Conservation (phyloP, 768 basidiomycete genomes). For the Kwoniella dejecticola region DNA sequence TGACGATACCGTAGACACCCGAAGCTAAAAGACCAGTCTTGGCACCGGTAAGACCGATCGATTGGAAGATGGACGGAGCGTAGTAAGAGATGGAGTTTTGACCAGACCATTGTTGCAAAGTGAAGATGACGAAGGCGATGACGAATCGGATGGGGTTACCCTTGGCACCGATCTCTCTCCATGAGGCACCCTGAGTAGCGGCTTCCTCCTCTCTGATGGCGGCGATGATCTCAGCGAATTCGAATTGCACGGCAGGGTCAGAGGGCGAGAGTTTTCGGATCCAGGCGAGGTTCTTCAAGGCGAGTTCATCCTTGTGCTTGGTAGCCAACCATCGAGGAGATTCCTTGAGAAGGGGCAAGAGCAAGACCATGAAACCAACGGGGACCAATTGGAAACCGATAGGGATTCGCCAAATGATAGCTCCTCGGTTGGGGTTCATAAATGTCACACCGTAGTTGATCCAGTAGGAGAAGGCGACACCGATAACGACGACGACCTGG, state of each 20-base stretch:
- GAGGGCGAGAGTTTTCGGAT: conserved; percentile 54
- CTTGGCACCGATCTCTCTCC: conserved; percentile 75
- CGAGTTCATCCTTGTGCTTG: conserved; percentile 53
- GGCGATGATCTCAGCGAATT: conserved; percentile 71
- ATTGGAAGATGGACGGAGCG: conserved; percentile 53
- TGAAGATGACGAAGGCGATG: conserved; percentile 67
- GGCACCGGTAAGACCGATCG: conserved; percentile 51
- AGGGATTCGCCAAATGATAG: conserved; percentile 38
- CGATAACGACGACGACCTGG: conserved; percentile 82
- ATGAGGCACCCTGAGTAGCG: conserved; percentile 68
- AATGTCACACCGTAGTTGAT: conserved; percentile 49
- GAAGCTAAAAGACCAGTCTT: conserved; percentile 54
- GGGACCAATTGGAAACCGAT: conserved; percentile 56
- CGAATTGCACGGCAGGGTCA: conserved; percentile 53
- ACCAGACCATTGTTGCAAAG: conserved; percentile 74
- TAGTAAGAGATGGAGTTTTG: conserved; percentile 65
- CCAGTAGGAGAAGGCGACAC: conserved; percentile 72
- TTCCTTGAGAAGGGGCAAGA: conserved; percentile 44
- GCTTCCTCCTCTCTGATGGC: conserved; percentile 73
- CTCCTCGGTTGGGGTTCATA: conserved; percentile 20
- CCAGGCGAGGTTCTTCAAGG: conserved; percentile 61
- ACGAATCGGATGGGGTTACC: conserved; percentile 80
- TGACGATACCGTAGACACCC: conserved; percentile 57
- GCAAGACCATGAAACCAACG: conserved; percentile 55
- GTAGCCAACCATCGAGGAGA: conserved; percentile 57